A percentile compares a stretch with the other conserved stretches of the same genome.
Evolutionary conservation across 129 eudicot genomes (phyloP).

Genomic region (Lactuca saligna): DNA sequence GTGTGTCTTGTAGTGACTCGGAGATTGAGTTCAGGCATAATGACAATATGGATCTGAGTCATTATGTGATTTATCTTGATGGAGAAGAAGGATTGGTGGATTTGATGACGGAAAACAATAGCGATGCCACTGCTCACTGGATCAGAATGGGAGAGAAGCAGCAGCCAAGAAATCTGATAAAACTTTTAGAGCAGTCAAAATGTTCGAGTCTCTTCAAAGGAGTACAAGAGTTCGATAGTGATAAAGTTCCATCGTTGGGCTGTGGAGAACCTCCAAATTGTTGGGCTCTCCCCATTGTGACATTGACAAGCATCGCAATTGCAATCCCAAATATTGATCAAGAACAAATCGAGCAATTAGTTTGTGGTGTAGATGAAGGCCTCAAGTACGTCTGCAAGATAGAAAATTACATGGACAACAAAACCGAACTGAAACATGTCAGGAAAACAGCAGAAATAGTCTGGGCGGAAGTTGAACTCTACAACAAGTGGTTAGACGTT

Average conservation of each 20-base stretch:
- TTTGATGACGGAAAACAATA: conserved; percentile 44
- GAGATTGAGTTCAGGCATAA: conserved; percentile 22
- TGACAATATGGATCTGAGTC: conserved; percentile 27
- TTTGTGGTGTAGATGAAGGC: conserved; percentile 50
- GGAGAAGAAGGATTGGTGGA: conserved; percentile 71
- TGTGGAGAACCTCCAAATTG: conserved; percentile 55
- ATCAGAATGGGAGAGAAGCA: conserved; percentile 49
- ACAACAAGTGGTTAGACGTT: conserved; percentile 60
- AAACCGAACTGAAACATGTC: conserved; percentile 34
- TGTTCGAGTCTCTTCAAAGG: conserved; percentile 38
- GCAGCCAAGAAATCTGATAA: conserved; percentile 54
- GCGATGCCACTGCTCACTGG: conserved; percentile 49
- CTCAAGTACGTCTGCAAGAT: conserved; percentile 45
- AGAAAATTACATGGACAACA: conserved; percentile 38
- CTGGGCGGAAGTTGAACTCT: conserved; percentile 74
- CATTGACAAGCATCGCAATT: conserved; percentile 65
- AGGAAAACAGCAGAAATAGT: conserved; percentile 62
- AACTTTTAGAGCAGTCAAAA: conserved; percentile 34
- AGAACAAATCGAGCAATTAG: conserved; percentile 34
- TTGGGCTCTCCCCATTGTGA: conserved; percentile 84
- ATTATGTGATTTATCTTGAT: conserved; percentile 69
- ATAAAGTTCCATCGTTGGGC: conserved; percentile 42
- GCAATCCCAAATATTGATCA: conserved; percentile 43
- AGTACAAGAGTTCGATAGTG: conserved; percentile 49
- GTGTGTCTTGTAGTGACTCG: conserved; percentile 16